Evolutionary conservation across 768 basidiomycete species (phyloP).

Genomic region (Serendipita sp.): DNA sequence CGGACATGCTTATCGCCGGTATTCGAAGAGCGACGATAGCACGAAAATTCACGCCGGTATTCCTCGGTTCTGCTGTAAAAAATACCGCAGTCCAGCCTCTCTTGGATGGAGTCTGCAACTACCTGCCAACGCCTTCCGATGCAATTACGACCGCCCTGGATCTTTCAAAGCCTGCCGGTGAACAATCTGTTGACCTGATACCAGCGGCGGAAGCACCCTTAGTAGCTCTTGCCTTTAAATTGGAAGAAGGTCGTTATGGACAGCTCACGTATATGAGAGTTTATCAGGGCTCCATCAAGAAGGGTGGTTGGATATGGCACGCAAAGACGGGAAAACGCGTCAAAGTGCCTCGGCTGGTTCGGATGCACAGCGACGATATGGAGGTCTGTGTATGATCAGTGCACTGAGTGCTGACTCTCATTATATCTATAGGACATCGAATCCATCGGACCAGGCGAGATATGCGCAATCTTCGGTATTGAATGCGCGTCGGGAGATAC

Average conservation of each 20-base stretch:
- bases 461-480: conserved; percentile 97
- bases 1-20: conserved; percentile 60
- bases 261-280: conserved; percentile 97
- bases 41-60: conserved; percentile 90
- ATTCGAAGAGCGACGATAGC: conserved; percentile 78
- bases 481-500: conserved; percentile 98
- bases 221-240: conserved; percentile 92
- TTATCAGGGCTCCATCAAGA: conserved; percentile 88
- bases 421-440: conserved; percentile 60
- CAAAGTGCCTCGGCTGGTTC: conserved; percentile 88
- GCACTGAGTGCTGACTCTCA: background rate
- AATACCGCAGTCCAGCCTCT: conserved; percentile 92
- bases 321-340: conserved; percentile 92
- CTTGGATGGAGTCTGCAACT: conserved; percentile 89
- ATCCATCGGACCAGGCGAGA: conserved; percentile 90
- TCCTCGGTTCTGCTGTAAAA: conserved; percentile 93
- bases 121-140: conserved; percentile 81
- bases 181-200: conserved; percentile 57
- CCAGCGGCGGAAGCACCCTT: conserved; percentile 79
- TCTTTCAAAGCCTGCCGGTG: conserved; percentile 43
- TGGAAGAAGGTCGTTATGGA: conserved; percentile 94
- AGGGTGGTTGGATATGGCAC: conserved; percentile 74
- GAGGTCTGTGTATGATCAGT: conserved; percentile 41
- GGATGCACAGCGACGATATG: conserved; percentile 99
- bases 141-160: conserved; percentile 68